Base-by-base conservation (phyloP, 2,329 filamentous ascomycete species). In the Colletotrichum sansevieriae region DNA sequence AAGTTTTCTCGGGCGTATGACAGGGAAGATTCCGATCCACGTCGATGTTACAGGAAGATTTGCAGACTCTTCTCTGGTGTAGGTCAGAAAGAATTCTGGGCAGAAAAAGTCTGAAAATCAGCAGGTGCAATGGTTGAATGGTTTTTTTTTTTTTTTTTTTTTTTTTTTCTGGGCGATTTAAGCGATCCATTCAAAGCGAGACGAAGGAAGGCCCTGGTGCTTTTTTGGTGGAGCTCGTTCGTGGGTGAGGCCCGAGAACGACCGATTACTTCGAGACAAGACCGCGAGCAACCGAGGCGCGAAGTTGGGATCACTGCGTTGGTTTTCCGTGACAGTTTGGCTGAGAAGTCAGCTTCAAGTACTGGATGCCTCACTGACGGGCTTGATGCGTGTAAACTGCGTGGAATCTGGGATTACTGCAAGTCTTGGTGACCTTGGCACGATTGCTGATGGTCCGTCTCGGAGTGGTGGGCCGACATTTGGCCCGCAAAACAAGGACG, bases 401-500 rank as follows among this genome's bases (percentile, higher is more conserved):
- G 29, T 29, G 29, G 29, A 29, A 29, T 29, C 8, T 29, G 29
- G 29, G 29, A 29, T 29, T 29, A 29, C 7, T 29, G 8, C 29
- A 29, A 29, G 29, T 29, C 29, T 25, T 25, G 15, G 25, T 25
- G n/a, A 37, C 2, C 52, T 47, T 56, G 52, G 52, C 33, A 39
- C 29, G 25, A n/a, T 18, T 25, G 29, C 11, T 8, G 58, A 51
- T 33, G 18, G n/a, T 18, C 57, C 59, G 35, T 41, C n/a, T 57
- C 64, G 64, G 64, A 67, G 59, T 43, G 20, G 52, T 67, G 64
- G 59, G 52, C 59, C 64, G 64, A 63, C n/a, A 22, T 18, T 39
- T 63, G 64, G 25, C 59, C 64, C 64, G 64, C 64, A 63, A 57
- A 67, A 67, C 59, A 67, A 67, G 59, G 51, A 67, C 64, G 52